Evolutionary conservation across 208 protist species (phyloP).

Genomic region (Leishmania braziliensis): DNA sequence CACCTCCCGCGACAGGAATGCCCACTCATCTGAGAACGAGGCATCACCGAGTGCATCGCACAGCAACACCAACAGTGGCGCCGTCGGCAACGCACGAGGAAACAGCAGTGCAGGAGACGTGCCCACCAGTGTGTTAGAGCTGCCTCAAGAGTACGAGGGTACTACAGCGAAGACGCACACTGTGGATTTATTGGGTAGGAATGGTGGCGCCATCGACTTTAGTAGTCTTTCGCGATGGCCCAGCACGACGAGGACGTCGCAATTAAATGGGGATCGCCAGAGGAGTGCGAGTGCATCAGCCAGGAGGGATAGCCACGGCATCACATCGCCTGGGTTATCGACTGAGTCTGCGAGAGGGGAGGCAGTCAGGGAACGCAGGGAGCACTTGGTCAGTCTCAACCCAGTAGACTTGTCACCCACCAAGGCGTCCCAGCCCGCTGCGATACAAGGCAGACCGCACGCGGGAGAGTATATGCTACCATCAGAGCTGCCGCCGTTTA

Average conservation of each 20-base stretch:
- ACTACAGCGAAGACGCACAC: not conserved
- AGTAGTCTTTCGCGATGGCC: not conserved
- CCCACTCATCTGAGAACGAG: not conserved
- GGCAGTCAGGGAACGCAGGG: not conserved
- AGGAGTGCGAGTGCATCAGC: not conserved
- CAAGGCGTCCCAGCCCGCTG: not conserved
- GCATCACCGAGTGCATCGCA: not conserved
- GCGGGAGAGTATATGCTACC: slow-evolving; percentile 11
- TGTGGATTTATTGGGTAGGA: not conserved
- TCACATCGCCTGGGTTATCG: not conserved
- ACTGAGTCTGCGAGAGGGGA: not conserved
- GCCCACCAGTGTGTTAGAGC: slow-evolving; percentile 8
- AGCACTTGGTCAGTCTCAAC: slow-evolving; percentile 8
- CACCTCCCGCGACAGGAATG: not conserved
- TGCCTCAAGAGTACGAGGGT: slow-evolving; percentile 7
- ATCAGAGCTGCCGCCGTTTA: slow-evolving; percentile 1
- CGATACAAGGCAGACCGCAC: not conserved
- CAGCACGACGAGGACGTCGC: not conserved
- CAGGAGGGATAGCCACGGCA: not conserved
- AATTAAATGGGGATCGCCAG: not conserved
- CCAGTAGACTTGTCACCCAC: not conserved
- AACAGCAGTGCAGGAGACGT: not conserved
- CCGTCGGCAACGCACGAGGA: not conserved
- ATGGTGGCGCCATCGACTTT: not conserved
- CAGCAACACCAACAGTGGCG: not conserved